Evolutionary conservation across 176 grass and related monocot species (phyloP).

Genomic region (Bonia amplexicaulis): DNA sequence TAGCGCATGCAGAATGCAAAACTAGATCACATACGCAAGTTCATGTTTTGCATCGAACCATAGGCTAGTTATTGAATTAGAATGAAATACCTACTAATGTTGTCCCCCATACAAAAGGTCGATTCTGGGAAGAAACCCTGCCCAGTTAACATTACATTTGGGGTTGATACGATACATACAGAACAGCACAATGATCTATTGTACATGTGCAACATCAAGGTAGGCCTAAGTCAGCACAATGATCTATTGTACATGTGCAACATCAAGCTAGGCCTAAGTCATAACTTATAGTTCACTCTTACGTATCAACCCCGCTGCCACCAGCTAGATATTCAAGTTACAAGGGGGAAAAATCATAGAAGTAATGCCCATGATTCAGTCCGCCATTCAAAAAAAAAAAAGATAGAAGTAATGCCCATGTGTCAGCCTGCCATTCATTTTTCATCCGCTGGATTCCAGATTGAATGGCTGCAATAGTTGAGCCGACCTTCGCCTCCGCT

Average conservation of each 20-base stretch:
- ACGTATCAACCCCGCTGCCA: not conserved
- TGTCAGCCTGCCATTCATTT: conserved; percentile 7
- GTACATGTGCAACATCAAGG: conserved; percentile 42
- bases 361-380: conserved; percentile 12
- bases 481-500: conserved; percentile 59
- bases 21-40: not conserved
- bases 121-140: not conserved
- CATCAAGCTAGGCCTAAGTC: conserved; percentile 31
- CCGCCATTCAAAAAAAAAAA: not conserved
- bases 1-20: not conserved
- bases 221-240: conserved; percentile 20
- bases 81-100: not conserved
- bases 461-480: conserved; percentile 28
- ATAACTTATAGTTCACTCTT: not conserved
- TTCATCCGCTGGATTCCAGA: conserved; percentile 39
- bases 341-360: not conserved
- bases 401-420: not conserved
- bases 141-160: conserved; percentile 25
- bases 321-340: not conserved
- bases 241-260: conserved; percentile 42
- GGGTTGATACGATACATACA: conserved; percentile 26
- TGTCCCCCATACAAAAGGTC: not conserved
- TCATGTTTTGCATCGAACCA: not conserved
- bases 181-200: conserved; percentile 20
- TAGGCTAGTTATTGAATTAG: not conserved